Evolutionary conservation across 2,329 filamentous ascomycete species (phyloP), one percentile per base, ranked within the genome.

Genomic region (Blumeriella jaapii): DNA sequence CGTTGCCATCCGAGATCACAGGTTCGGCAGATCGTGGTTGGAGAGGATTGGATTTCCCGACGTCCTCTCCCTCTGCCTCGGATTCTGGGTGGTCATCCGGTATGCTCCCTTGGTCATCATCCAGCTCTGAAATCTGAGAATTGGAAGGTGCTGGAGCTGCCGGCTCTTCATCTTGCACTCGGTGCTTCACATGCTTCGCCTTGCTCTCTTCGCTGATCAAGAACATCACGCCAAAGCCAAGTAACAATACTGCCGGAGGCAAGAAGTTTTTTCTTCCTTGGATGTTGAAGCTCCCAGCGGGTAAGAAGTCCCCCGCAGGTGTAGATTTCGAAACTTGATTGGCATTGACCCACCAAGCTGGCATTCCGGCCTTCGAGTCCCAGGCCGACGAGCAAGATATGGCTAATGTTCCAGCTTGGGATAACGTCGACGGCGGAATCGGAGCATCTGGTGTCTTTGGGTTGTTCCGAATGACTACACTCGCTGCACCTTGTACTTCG

Each of bases 311-410:
- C 15, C 89, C 89, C 0, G 72, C 75, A 1, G 77, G 68, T 0
- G 81, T 78, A 20, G 76, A 83, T 60, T 96, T 96, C 7, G 82
- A 85, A 0, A 98, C 84, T 56, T 96, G 87, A 35, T 89, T 78
- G 2, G 83, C 80, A 42, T 79, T 77, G 0, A 93, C 89, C 91
- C 91, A 98, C 80, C 84, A 98, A 6, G 89, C 87, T 12, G 82
- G 80, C 82, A 96, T 93, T 11, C 85, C 75, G 6, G 89, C 89
- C 58, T 98, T 98, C 1, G 83, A 89, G 41, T 96, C 91, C 91
- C 91, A 98, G 0, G 89, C 91, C 38, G 68, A 79, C 1, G 86
- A 95, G 6, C 83, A 82, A 43, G 83, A 84, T 4, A 98, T 82
- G 0, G 81, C 78, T 18, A 95, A 62, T 28, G 78, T 79, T 0